phyloP scores from a whole-genome alignment of 2,329 filamentous ascomycete species.

The Diaporthe citri region DNA sequence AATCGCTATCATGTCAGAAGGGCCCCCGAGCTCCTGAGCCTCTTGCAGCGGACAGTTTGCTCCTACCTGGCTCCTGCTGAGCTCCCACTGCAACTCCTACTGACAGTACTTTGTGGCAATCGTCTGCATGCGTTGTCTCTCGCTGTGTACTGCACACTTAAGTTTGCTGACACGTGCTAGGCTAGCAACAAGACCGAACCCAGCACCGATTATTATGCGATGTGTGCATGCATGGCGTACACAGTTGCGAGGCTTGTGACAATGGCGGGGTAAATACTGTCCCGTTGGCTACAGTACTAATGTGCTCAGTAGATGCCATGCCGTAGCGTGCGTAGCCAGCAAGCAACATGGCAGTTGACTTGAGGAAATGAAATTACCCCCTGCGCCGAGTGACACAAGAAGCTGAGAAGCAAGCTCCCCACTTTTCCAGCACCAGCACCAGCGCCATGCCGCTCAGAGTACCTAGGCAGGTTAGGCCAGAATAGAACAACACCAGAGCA shows the following conservation, averaged over 20 bases:
- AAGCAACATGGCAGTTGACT: background rate
- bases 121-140: constrained; percentile 4
- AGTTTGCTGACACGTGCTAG: constrained; percentile 10
- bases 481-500: constrained; percentile 9
- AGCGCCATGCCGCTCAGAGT: background rate
- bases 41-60: background rate
- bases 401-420: constrained; percentile 10
- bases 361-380: constrained; percentile 1
- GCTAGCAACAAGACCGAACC: background rate
- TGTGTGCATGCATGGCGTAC: background rate
- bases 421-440: constrained; percentile 14
- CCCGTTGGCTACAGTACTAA: background rate
- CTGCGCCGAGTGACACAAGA: background rate
- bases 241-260: constrained; percentile 15
- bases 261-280: constrained; percentile 30
- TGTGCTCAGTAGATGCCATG: background rate
- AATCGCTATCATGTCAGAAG: background rate
- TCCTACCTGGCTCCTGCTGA: background rate
- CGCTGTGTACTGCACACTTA: background rate
- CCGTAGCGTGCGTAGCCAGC: background rate
- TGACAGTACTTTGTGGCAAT: background rate
- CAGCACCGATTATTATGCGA: constrained; percentile 1
- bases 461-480: background rate
- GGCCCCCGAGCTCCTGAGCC: background rate
- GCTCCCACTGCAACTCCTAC: background rate